These are phyloP conservation scores for Stachybotrys chartarum DNA, from an alignment of 2,329 filamentous ascomycete genomes.

Conservation along the genomic window DNA sequence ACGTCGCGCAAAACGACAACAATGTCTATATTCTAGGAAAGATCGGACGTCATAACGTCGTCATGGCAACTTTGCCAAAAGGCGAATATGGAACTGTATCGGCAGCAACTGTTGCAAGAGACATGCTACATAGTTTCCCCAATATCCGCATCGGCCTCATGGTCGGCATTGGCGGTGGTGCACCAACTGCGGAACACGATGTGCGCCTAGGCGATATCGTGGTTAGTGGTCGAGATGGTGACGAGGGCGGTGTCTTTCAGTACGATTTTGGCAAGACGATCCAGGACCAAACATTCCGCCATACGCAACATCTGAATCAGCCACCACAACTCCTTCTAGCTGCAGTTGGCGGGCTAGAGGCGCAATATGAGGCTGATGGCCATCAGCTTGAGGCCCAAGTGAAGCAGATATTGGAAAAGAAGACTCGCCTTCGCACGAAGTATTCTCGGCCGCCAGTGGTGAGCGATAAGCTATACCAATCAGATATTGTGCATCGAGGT, in stretches of 20 bases:
- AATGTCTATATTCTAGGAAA: slow-evolving; percentile 22
- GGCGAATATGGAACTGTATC: slow-evolving; percentile 16
- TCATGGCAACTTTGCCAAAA: slow-evolving; percentile 18
- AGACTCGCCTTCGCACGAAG: not conserved
- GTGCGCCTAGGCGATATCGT: slow-evolving; percentile 20
- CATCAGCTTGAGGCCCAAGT: not conserved
- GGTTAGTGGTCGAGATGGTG: slow-evolving; percentile 7
- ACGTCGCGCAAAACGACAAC: slow-evolving; percentile 15
- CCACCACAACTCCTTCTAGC: slow-evolving; percentile 1
- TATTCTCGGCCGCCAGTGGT: not conserved
- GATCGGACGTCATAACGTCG: slow-evolving; percentile 26
- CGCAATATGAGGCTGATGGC: slow-evolving; percentile 1
- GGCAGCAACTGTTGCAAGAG: slow-evolving; percentile 15
- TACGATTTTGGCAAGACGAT: slow-evolving; percentile 14
- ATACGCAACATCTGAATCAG: slow-evolving; percentile 6
- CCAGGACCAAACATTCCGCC: slow-evolving; percentile 7
- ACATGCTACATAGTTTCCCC: slow-evolving; percentile 21
- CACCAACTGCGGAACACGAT: slow-evolving; percentile 21
- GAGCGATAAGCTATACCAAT: slow-evolving; percentile 3
- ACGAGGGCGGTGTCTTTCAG: slow-evolving; percentile 12
- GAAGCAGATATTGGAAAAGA: not conserved
- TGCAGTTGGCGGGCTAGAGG: not conserved
- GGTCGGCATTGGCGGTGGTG: slow-evolving; percentile 27
- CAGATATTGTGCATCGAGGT: slow-evolving; percentile 1
- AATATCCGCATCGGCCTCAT: slow-evolving; percentile 21